Evolutionary conservation across 352 stramenopile species (phyloP).

Genomic region (Phytopythium chamaehyphon): DNA sequence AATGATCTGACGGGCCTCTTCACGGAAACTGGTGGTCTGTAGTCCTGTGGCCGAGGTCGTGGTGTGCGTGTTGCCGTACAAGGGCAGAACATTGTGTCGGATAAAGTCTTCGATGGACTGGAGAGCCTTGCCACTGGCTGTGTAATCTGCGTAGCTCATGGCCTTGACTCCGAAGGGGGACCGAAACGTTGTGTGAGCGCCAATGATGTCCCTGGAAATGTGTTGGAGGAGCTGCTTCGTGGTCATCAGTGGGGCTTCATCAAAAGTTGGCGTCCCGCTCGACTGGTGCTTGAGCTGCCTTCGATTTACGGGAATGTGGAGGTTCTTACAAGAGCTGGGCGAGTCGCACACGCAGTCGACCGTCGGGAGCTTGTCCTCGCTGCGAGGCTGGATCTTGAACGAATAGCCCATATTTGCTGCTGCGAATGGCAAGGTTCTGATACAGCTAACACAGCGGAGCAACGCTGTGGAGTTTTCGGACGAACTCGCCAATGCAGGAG

Average conservation of each 20-base stretch:
- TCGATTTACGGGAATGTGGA: too few species aligned
- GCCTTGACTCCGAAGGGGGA: constrained; percentile 69
- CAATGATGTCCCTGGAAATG: constrained; percentile 45
- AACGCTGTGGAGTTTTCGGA: too few species aligned
- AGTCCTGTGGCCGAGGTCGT: constrained; percentile 65
- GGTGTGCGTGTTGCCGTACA: constrained; percentile 97
- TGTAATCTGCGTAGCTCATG: constrained; percentile 94
- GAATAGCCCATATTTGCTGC: too few species aligned
- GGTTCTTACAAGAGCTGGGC: too few species aligned
- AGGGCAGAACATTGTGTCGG: constrained; percentile 80
- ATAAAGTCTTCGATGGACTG: constrained; percentile 91
- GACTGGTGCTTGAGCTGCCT: too few species aligned
- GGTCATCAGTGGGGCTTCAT: neutral
- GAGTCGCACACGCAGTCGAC: too few species aligned
- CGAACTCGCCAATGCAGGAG: too few species aligned
- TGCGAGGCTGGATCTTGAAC: too few species aligned
- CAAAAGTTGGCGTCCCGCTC: too few species aligned
- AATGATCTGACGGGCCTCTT: constrained; percentile 93
- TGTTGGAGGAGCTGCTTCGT: constrained; percentile 20
- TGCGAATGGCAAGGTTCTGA: too few species aligned
- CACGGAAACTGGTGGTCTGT: constrained; percentile 90
- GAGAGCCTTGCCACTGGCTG: constrained; percentile 87
- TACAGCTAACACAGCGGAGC: too few species aligned
- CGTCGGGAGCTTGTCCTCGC: too few species aligned
- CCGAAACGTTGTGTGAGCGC: constrained; percentile 40